phyloP scores from a whole-genome alignment of 192 early-diverging fungal species.

The Coemansia reversa region DNA sequence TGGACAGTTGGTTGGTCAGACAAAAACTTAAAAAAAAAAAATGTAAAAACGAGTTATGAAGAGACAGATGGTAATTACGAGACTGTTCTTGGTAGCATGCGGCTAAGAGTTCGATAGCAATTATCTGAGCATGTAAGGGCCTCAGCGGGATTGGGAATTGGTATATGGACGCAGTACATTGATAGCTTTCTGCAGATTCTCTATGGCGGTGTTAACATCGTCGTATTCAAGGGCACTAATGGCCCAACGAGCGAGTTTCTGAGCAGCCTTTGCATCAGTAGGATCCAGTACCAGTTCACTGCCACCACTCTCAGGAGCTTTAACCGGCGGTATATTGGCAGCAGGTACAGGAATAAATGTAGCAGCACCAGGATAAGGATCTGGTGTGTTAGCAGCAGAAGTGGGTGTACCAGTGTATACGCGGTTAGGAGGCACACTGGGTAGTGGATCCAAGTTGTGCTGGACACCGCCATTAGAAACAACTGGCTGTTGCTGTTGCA shows the following conservation, averaged over 20 bases:
- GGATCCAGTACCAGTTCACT: slow-evolving; percentile 51
- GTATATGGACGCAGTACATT: slow-evolving; percentile 33
- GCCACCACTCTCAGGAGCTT: neutral
- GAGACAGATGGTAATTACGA: too few relatives aligned
- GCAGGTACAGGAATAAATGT: slow-evolving; percentile 47
- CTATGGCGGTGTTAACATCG: slow-evolving; percentile 84
- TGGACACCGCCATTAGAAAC: neutral
- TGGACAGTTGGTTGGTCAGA: too few relatives aligned
- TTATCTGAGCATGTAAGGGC: too few relatives aligned
- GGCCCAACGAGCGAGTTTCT: slow-evolving; percentile 89
- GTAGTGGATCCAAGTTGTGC: slow-evolving; percentile 15
- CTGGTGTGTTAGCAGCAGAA: neutral
- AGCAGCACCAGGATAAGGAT: slow-evolving; percentile 2
- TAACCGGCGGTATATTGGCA: slow-evolving; percentile 16
- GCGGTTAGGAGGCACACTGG: slow-evolving; percentile 22
- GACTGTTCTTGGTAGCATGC: too few relatives aligned
- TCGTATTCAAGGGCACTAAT: slow-evolving; percentile 94
- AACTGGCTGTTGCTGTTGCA: neutral
- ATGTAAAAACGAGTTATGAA: too few relatives aligned
- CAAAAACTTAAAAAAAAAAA: too few relatives aligned
- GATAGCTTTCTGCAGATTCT: slow-evolving; percentile 71
- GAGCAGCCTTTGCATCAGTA: slow-evolving; percentile 61
- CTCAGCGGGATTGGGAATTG: neutral
- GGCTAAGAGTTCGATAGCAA: too few relatives aligned
- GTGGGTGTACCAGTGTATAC: neutral